Evolutionary conservation across 169 alveolate genomes (phyloP).

Genomic region (Plasmodium ovale): DNA sequence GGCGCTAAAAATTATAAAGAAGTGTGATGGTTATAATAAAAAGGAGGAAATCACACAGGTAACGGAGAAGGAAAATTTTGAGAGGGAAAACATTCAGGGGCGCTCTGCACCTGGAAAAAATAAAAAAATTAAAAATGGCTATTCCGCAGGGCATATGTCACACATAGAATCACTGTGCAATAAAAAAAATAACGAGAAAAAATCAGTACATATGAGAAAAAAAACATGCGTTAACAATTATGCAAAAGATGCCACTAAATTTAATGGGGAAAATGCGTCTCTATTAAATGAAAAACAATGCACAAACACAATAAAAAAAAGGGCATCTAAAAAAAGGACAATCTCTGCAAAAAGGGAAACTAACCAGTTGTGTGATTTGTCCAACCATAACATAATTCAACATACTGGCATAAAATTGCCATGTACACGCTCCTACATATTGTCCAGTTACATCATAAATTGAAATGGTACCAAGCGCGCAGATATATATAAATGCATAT

Average conservation of each 20-base stretch:
- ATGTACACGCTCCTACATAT: constrained; percentile 63
- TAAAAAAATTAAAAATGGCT: neutral
- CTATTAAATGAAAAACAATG: neutral
- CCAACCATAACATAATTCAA: constrained; percentile 61
- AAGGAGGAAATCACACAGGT: too few species aligned
- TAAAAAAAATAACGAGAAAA: constrained; percentile 11
- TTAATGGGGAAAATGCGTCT: neutral
- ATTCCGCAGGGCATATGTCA: too few species aligned
- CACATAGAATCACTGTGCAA: too few species aligned
- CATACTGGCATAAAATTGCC: constrained; percentile 5
- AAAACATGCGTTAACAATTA: neutral
- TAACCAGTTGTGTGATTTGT: constrained; percentile 44
- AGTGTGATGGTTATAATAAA: neutral
- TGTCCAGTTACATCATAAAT: constrained; percentile 14
- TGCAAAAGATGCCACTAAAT: constrained; percentile 6
- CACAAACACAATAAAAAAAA: constrained; percentile 1
- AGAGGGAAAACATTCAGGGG: too few species aligned
- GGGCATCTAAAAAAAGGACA: constrained; percentile 9
- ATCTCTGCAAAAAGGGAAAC: constrained; percentile 22
- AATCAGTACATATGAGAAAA: neutral
- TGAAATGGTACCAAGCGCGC: neutral
- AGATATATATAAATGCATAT: neutral
- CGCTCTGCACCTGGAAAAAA: neutral
- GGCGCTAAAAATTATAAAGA: neutral
- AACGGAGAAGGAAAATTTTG: too few species aligned